A percentile compares a stretch with the other conserved stretches of the same genome.
These are phyloP conservation scores for Eucalyptus globulus DNA, from an alignment of 345 rosid genomes.

Conservation along the genomic window DNA sequence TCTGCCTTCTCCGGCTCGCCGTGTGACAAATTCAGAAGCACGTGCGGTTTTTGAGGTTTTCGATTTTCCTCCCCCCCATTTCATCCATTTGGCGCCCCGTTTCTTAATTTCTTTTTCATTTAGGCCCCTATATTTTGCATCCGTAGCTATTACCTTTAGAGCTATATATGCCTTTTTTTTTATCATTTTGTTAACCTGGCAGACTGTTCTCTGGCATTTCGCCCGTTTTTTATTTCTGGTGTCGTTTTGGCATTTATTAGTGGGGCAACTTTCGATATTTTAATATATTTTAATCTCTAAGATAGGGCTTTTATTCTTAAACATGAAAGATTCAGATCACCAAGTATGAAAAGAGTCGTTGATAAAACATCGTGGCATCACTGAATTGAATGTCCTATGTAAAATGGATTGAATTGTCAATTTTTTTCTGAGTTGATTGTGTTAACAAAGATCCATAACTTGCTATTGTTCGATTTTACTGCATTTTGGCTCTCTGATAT, in stretches of 20 bases:
- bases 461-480: neutral
- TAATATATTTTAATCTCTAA: neutral
- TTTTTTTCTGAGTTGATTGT: fast-evolving
- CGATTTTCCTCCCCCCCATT: neutral
- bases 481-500: neutral
- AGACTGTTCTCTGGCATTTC: neutral
- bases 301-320: neutral
- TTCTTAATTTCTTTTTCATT: neutral
- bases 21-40: neutral
- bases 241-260: neutral
- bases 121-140: neutral
- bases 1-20: no score
- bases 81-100: neutral
- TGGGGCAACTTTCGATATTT: neutral
- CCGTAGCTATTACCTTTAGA: neutral
- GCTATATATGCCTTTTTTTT: neutral
- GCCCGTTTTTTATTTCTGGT: neutral
- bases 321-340: neutral
- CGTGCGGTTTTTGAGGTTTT: neutral
- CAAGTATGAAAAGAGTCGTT: fast-evolving
- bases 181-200: neutral
- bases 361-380: neutral
- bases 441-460: neutral
- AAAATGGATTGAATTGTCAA: neutral
- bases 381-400: neutral